phyloP scores from a whole-genome alignment of 139 green algal species.

The Chlorella vulgaris region DNA sequence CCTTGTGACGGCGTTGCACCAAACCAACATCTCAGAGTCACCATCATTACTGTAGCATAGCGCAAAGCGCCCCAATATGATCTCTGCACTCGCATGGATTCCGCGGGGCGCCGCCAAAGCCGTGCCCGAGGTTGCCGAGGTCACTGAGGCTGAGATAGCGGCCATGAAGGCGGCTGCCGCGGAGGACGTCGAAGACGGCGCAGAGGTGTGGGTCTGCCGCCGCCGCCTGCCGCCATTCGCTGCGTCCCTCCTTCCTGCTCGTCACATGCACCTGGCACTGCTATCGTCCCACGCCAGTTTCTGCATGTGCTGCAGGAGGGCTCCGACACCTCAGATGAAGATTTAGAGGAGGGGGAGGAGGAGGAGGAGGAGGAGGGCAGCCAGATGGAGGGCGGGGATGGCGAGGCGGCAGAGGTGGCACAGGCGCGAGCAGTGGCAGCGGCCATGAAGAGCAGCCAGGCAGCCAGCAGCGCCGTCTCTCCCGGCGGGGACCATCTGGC shows the following conservation, averaged over 20 bases:
- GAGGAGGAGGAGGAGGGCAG: not conserved
- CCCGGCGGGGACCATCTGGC: conserved; percentile 36
- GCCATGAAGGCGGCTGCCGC: conserved; percentile 44
- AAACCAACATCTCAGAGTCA: too few species aligned
- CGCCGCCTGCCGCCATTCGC: not conserved
- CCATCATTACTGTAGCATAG: not conserved
- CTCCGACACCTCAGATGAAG: conserved; percentile 16
- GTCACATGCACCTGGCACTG: not conserved
- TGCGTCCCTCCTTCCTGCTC: not conserved
- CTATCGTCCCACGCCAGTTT: not conserved
- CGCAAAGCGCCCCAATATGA: conserved; percentile 63
- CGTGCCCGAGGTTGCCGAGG: conserved; percentile 50
- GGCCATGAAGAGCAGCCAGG: not conserved
- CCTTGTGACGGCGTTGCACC: too few species aligned
- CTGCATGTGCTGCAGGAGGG: not conserved
- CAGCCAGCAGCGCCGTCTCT: not conserved
- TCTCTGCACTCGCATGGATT: conserved; percentile 79
- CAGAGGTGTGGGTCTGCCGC: not conserved
- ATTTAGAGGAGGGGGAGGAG: not conserved
- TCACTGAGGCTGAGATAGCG: conserved; percentile 69
- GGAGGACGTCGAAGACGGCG: conserved; percentile 8
- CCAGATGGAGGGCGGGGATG: not conserved
- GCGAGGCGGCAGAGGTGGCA: conserved; percentile 44
- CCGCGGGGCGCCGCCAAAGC: conserved; percentile 76
- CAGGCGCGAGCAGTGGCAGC: conserved; percentile 34